phyloP scores from a whole-genome alignment of 371 early-diverging fungal species.

The Mortierella sp. region DNA sequence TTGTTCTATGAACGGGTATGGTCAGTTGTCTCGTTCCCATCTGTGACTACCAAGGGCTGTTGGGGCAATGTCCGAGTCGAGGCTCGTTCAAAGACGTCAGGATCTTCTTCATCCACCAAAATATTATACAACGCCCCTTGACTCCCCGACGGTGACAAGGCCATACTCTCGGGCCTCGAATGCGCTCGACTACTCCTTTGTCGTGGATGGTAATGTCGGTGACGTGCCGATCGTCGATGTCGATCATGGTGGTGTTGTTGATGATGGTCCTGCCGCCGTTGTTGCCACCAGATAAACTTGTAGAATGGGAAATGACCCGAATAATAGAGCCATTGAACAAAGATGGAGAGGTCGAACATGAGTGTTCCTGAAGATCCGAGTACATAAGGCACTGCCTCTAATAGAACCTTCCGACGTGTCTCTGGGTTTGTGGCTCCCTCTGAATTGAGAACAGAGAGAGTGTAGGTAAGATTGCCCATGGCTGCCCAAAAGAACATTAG shows the following conservation, averaged over 20 bases:
- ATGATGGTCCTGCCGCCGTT: constrained; percentile 2
- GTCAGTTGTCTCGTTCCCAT: neutral
- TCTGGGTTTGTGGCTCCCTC: constrained; percentile 56
- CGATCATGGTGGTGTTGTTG: constrained; percentile 25
- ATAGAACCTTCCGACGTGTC: constrained; percentile 54
- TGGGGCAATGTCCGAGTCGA: neutral
- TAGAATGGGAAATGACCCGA: constrained; percentile 21
- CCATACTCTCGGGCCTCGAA: constrained; percentile 38
- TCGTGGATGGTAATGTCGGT: constrained; percentile 2
- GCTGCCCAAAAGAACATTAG: constrained; percentile 78
- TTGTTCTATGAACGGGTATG: neutral
- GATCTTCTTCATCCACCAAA: constrained; percentile 36
- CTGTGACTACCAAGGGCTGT: neutral
- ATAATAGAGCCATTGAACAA: constrained; percentile 62
- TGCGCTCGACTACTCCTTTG: constrained; percentile 12
- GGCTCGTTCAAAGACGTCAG: neutral
- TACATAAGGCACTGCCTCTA: constrained; percentile 72
- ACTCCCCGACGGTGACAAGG: constrained; percentile 39
- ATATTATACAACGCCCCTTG: constrained; percentile 32
- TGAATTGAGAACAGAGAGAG: constrained; percentile 66
- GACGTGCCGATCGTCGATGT: constrained; percentile 7
- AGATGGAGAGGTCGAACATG: constrained; percentile 71
- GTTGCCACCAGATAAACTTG: constrained; percentile 7
- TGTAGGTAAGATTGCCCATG: constrained; percentile 77
- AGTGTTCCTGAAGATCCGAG: constrained; percentile 75